Base-by-base conservation (phyloP, 148 eudicot genomes). In the Beta vulgaris region DNA sequence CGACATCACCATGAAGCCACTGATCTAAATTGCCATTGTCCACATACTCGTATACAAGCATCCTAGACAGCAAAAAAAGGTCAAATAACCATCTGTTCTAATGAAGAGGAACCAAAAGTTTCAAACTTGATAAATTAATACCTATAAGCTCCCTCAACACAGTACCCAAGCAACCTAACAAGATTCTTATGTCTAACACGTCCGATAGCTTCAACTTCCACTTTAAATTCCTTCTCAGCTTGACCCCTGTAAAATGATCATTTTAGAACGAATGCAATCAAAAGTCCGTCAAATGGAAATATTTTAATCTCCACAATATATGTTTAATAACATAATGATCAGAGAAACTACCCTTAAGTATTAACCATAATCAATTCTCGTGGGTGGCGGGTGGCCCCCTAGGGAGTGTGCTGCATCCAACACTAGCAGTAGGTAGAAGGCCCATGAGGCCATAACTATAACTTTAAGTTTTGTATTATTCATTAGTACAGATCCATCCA, bases 71-170 rank as follows among this genome's bases (percentile, higher is more conserved):
- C 72, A 15, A 6, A 3, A 67, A 74, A 31, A 49, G 14, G 32
- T 57, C 34, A 48, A 15, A 35, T n/a, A 31, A 51, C 74, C 51
- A 64, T 61, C 57, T 59, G 58, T 37, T n/a, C 16, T 34, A 4
- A 39, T 39, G 9, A 68, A 19, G 5, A 40, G 25, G 28, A 73
- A 14, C 58, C 19, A 23, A 54, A 72, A 39, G 65, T 39, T 54
- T 42, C 29, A 31, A 36, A n/a, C 60, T 36, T 39, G 40, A 64
- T 59, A 70, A 70, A 61, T 54, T 3, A 69, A 25, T 86, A 95
- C 98, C 98, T 88, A 77, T 95, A 90, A 73, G 91, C 93, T 57
- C 98, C 97, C 76, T 95, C 98, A 43, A 90, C 97, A 71, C 98
- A 95, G 68, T 95, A 95, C 25, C 98, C 98, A 44, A 95, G 86